Conservation (phyloP, 2,329 filamentous ascomycete species). For the Scedosporium boydii region DNA sequence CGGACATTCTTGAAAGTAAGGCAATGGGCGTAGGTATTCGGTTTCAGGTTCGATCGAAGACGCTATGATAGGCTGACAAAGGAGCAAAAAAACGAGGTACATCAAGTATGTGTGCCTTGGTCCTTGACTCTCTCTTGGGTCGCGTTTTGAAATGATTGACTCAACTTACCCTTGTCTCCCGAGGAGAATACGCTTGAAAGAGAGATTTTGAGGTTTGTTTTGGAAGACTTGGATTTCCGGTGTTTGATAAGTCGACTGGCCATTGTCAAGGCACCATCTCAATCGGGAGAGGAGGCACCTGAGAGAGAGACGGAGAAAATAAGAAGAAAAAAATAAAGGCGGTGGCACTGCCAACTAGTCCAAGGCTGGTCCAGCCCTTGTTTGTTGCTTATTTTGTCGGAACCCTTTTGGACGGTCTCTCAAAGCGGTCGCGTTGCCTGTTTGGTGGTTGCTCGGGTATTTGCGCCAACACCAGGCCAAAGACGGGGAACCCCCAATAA, state of each 20-base stretch:
- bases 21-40: no score
- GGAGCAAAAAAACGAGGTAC: background rate
- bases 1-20: no score
- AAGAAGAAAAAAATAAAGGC: background rate
- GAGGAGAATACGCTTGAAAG: background rate
- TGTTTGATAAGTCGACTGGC: conserved; percentile 5
- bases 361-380: background rate
- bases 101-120: background rate
- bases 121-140: background rate
- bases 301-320: background rate
- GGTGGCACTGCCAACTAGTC: background rate
- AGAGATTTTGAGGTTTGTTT: background rate
- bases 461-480: background rate
- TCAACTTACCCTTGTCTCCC: background rate
- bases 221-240: conserved; percentile 5
- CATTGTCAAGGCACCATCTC: background rate
- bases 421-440: background rate
- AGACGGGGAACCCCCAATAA: no score
- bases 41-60: background rate
- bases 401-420: background rate
- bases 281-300: background rate
- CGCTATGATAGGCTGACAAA: background rate
- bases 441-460: background rate
- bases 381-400: background rate
- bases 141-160: background rate